phyloP scores from a whole-genome alignment of 768 basidiomycete genomes.

The Scleroderma citrinum region DNA sequence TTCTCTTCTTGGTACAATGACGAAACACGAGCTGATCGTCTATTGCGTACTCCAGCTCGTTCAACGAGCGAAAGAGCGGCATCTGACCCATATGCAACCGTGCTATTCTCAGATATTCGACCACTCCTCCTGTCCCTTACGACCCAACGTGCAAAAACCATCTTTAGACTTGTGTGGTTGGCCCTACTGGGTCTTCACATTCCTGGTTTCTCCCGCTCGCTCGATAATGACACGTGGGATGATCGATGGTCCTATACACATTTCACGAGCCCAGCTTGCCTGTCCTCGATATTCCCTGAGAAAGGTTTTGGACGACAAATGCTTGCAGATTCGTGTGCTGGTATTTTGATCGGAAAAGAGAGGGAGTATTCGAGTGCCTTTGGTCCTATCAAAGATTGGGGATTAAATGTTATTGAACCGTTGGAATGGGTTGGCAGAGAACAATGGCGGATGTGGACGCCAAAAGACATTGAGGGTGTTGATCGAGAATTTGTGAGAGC shows the following conservation, averaged over 20 bases:
- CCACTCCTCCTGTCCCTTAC: constrained; percentile 45
- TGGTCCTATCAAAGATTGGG: constrained; percentile 68
- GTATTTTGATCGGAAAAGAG: constrained; percentile 62
- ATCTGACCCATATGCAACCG: constrained; percentile 64
- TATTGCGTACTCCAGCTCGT: constrained; percentile 43
- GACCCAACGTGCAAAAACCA: constrained; percentile 40
- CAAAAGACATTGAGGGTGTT: constrained; percentile 44
- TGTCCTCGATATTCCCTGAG: constrained; percentile 51
- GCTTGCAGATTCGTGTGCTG: constrained; percentile 58
- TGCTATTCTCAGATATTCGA: constrained; percentile 71
- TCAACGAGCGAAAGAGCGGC: constrained; percentile 44
- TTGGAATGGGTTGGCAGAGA: constrained; percentile 41
- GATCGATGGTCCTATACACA: constrained; percentile 60
- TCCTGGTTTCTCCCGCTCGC: constrained; percentile 52
- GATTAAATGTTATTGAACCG: constrained; percentile 44
- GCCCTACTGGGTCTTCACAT: constrained; percentile 65
- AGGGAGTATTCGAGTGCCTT: constrained; percentile 54
- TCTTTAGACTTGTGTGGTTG: constrained; percentile 66
- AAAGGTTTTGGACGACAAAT: constrained; percentile 25
- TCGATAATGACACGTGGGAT: constrained; percentile 46
- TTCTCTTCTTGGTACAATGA: constrained; percentile 60
- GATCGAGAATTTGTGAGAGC: constrained; percentile 47
- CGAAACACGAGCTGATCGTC: constrained; percentile 47
- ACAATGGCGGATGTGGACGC: constrained; percentile 39
- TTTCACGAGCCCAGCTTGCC: constrained; percentile 37